Evolutionary conservation across 495 filamentous ascomycete genomes (phyloP), one percentile per base, ranked within the genome.

Genomic region (Daldinia loculata): DNA sequence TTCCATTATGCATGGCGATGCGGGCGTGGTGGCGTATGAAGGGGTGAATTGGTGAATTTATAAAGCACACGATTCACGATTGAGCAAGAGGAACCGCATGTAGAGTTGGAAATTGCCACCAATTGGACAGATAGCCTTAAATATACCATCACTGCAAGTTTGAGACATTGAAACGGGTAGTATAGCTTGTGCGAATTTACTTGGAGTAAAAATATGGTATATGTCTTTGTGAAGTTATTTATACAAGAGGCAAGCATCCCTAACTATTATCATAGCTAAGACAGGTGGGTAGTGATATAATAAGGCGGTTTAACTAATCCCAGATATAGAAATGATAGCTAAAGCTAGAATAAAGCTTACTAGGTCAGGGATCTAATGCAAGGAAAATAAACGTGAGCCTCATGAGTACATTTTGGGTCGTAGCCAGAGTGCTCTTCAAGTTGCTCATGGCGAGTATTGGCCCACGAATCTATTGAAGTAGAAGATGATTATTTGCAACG

Each of bases 1-100:
- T 72, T 65, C 15, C 26, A 52, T 56, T 30, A 53, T 68, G 70
- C 70, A 72, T 72, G 61, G 70, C 70, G 61, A 72, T 60, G 63
- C 64, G 70, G 59, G 61, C 30, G 34, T 61, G 9, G 19, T 48
- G 43, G 43, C 43, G 70, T 65, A 65, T 63, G 64, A 45, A 4
- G 45, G 56, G 62, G 24, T 39, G 24, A 30, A n/a, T 8, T 12
- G 36, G 41, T 60, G 50, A 61, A 52, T 64, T 67, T 64, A 63
- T 52, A 48, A 56, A 61, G 19, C 43, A 48, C 11, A 53, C 26
- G 26, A 53, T 53, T 53, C 50, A 30, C 9, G 26, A 24, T 30
- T 53, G 50, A 26, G 51, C 36, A 58, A 22, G 8, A 52, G 36
- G 38, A 60, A 30, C 50, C 19, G 48, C 41, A 58, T 57, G 59